A percentile compares a stretch with the other conserved stretches of the same genome.
Conservation (phyloP, 176 grass and related monocot species). For the Guadua angustifolia region DNA sequence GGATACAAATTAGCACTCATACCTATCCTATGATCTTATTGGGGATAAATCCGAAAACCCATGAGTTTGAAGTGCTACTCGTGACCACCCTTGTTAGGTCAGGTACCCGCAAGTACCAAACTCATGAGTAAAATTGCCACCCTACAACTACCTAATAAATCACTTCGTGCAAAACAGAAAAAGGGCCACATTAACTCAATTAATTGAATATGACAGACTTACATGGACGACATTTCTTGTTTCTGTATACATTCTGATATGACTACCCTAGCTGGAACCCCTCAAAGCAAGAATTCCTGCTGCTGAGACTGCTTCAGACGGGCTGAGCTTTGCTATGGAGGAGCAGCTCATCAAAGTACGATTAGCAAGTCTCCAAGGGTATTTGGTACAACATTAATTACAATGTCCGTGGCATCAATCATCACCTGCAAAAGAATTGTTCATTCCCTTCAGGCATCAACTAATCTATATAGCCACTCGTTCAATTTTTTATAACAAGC, state of each 20-base stretch:
- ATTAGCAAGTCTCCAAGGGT: constrained; percentile 30
- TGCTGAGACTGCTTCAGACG: background rate
- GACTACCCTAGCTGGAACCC: constrained; percentile 16
- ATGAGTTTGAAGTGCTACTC: too few species aligned
- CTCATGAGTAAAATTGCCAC: too few species aligned
- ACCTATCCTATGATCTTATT: too few species aligned
- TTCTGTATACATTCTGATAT: constrained; percentile 34
- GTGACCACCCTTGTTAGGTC: too few species aligned
- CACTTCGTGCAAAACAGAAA: background rate
- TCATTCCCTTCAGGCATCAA: background rate
- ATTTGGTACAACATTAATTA: constrained; percentile 54
- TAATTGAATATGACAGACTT: constrained; percentile 43
- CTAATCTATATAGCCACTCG: background rate
- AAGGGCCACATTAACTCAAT: constrained; percentile 6
- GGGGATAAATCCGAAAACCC: too few species aligned
- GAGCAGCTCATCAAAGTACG: background rate
- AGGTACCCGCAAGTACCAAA: too few species aligned
- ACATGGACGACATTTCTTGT: constrained; percentile 30
- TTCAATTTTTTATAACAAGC: background rate
- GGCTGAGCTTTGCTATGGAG: constrained; percentile 21
- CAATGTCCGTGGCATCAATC: constrained; percentile 34
- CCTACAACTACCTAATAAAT: background rate
- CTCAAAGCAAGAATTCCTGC: constrained; percentile 10
- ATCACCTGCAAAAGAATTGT: constrained; percentile 44
- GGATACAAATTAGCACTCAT: too few species aligned